Percentiles rank a stretch among this genome's conserved stretches.
Evolutionary conservation across 2,329 filamentous ascomycete genomes (phyloP).

Genomic region (Didymella segeticola): DNA sequence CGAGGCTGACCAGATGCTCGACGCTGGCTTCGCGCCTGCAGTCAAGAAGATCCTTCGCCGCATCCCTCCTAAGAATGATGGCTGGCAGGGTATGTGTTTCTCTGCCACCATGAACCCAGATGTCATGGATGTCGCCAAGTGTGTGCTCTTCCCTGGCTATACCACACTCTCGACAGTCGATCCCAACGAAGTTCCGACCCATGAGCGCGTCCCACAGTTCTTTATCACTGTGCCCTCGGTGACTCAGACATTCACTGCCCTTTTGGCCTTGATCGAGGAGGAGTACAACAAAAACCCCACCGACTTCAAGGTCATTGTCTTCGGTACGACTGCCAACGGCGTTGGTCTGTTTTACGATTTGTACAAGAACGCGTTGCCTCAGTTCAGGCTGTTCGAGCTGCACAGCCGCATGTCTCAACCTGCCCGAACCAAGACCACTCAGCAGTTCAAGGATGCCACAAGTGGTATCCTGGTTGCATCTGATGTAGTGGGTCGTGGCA

Average conservation of each 20-base stretch:
- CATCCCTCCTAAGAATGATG: conserved; percentile 58
- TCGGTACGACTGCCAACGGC: conserved; percentile 56
- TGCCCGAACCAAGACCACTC: conserved; percentile 52
- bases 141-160: conserved; percentile 53
- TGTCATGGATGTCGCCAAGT: conserved; percentile 54
- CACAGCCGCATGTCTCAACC: conserved; percentile 55
- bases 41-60: conserved; percentile 59
- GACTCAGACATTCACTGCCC: conserved; percentile 53
- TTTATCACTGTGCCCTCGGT: conserved; percentile 54
- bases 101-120: conserved; percentile 55
- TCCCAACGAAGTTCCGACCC: conserved; percentile 53
- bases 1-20: conserved; percentile 55
- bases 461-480: conserved; percentile 61
- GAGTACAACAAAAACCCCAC: conserved; percentile 50
- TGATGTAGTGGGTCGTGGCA: conserved; percentile 56
- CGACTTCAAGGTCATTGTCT: conserved; percentile 56
- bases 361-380: conserved; percentile 42
- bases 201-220: conserved; percentile 59
- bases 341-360: conserved; percentile 53
- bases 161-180: conserved; percentile 54
- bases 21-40: conserved; percentile 61
- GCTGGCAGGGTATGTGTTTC: conserved; percentile 60
- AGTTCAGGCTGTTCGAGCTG: conserved; percentile 51
- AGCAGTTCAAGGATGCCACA: conserved; percentile 53
- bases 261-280: conserved; percentile 54